Evolutionary conservation across 2,329 filamentous ascomycete species (phyloP).

Genomic region (Monosporascus sp.): DNA sequence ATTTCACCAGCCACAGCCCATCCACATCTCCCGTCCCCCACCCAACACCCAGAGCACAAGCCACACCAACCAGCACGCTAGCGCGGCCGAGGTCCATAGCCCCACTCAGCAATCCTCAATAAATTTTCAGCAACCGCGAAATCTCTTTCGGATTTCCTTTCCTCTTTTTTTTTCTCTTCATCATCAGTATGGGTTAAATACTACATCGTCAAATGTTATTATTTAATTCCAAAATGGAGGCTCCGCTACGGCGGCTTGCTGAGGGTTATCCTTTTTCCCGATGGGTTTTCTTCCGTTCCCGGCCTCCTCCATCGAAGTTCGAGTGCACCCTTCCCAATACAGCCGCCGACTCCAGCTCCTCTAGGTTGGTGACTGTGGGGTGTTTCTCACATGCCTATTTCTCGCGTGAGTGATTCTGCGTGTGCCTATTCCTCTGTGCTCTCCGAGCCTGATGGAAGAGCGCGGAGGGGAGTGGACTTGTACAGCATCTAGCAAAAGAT

Average conservation of each 20-base stretch:
- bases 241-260: constrained; percentile 30
- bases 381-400: constrained; percentile 23
- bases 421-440: neutral
- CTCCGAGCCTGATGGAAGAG: no score
- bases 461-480: no score
- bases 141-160: constrained; percentile 7
- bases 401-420: neutral
- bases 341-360: constrained; percentile 29
- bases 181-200: constrained; percentile 31
- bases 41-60: no score
- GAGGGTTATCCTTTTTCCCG: constrained; percentile 26
- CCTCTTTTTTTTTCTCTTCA: constrained; percentile 22
- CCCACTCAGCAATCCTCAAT: neutral
- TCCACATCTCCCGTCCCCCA: no score
- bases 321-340: constrained; percentile 26
- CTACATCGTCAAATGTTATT: constrained; percentile 31
- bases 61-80: neutral
- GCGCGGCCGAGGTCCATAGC: neutral
- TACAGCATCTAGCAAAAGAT: no score
- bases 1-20: no score
- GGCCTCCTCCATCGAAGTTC: constrained; percentile 27
- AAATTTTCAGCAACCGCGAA: constrained; percentile 1
- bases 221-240: constrained; percentile 26
- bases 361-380: constrained; percentile 31
- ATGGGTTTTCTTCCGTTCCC: constrained; percentile 32